Evolutionary conservation across 352 stramenopile genomes (phyloP).

Genomic region (Pythium scleroteichum): DNA sequence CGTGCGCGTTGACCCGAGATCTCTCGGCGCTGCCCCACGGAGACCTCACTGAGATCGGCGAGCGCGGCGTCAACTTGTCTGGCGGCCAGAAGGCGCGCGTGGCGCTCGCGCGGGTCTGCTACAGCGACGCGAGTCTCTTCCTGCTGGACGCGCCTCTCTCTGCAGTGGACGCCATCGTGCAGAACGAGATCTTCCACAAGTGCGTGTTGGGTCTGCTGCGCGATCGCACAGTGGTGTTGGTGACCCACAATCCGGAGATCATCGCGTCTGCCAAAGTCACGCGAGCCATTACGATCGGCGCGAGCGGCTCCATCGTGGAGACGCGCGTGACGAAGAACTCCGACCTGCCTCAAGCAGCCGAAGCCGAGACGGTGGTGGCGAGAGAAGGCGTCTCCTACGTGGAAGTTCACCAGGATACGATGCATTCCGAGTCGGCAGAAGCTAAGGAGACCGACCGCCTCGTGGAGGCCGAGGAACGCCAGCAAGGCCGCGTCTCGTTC

Average conservation of each 20-base stretch:
- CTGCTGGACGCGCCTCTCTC: constrained; percentile 89
- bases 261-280: constrained; percentile 13
- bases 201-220: constrained; percentile 17
- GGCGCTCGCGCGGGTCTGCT: constrained; percentile 51
- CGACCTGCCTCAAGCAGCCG: no score
- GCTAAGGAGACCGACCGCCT: constrained; percentile 4
- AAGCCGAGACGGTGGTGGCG: background rate
- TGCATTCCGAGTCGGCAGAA: no score
- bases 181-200: constrained; percentile 72
- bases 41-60: constrained; percentile 57
- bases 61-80: constrained; percentile 54
- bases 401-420: no score
- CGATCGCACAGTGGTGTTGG: constrained; percentile 15
- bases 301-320: constrained; percentile 22
- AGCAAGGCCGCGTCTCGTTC: constrained; percentile 26
- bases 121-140: constrained; percentile 54
- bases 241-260: constrained; percentile 16
- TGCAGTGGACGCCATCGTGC: constrained; percentile 92
- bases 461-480: constrained; percentile 24
- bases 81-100: constrained; percentile 58
- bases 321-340: no score
- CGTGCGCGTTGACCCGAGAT: constrained; percentile 45
- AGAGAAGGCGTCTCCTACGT: background rate
- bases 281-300: background rate
- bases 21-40: constrained; percentile 57